Base-by-base conservation (phyloP, 2,329 filamentous ascomycete species). In the Pseudogymnoascus sp. region DNA sequence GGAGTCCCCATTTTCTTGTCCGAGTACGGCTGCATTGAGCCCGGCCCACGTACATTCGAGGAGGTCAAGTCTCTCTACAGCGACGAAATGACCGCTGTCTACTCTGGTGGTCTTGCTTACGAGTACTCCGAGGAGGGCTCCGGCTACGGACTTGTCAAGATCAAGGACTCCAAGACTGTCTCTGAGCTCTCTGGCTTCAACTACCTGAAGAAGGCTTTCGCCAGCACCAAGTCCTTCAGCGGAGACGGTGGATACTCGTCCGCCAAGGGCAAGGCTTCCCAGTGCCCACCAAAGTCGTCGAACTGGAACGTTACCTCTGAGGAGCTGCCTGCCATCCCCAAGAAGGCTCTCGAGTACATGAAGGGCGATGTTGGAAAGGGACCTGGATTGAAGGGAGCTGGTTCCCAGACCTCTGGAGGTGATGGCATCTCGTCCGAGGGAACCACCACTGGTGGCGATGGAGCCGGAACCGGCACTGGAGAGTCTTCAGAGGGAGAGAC, bases 21-120 rank as follows among this genome's bases (percentile, higher is more conserved):
- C 67, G 94, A 99, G 79, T 99, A 99, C 73, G 94, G 94, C 70
- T 99, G 94, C 87, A 97, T 95, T 79, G 80, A 81, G 77, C 73
- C 76, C 42, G 71, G 74, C 62, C 84, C 84, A 62, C 91, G 94
- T 77, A 81, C 83, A 64, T 99, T 96, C 79, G 84, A 89, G 65
- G 95, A 99, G 75, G 92, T 96, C 42, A 80, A 78, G 48, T 88
- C 89, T 61, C 85, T 99, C 6, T 99, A 90, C 78, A 86, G 87
- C 61, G 73, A 81, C 63, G 74, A 92, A 65, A 99, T 99, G 94
- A 89, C 86, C 27, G 76, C 77, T 9, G 91, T 96, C 72, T 94
- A 94, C 85, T 95, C 90, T 63, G 94, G 94, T 69, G 94, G 93
- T 77, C 96, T 99, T 68, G 92, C 97, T 74, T 99, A 97, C 84